Percentiles rank a stretch among this genome's conserved stretches.
phyloP scores from a whole-genome alignment of 2,329 filamentous ascomycete species.

The Fusarium avenaceum region DNA sequence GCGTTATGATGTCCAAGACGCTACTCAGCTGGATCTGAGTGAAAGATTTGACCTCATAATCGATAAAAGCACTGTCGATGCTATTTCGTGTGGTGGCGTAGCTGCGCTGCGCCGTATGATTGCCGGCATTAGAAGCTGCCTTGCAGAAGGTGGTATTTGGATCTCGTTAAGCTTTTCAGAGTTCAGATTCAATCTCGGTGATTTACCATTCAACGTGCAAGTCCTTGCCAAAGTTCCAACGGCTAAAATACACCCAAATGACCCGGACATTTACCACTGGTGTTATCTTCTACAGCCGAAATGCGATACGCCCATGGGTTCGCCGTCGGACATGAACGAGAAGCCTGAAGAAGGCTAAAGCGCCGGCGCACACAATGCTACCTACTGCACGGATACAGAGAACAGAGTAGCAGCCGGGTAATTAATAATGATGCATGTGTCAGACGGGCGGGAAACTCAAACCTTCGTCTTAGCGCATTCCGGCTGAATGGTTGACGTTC shows the following conservation, averaged over 20 bases:
- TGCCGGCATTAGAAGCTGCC: constrained; percentile 51
- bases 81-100: constrained; percentile 61
- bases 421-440: constrained; percentile 8
- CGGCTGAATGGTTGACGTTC: constrained; percentile 10
- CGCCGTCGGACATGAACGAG: constrained; percentile 10
- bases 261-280: constrained; percentile 63
- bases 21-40: constrained; percentile 54
- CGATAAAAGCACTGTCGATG: constrained; percentile 65
- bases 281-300: constrained; percentile 60
- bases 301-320: constrained; percentile 17
- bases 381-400: neutral
- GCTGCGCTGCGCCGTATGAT: constrained; percentile 57
- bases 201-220: constrained; percentile 58
- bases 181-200: constrained; percentile 55
- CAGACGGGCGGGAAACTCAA: constrained; percentile 5
- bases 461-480: constrained; percentile 4
- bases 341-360: constrained; percentile 24
- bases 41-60: constrained; percentile 59
- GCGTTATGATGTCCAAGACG: constrained; percentile 61
- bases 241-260: constrained; percentile 56
- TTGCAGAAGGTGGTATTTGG: constrained; percentile 59
- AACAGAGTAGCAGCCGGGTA: neutral
- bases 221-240: constrained; percentile 59
- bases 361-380: neutral
- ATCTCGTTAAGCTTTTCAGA: constrained; percentile 64